Percentiles rank a stretch among this genome's conserved stretches.
These are phyloP conservation scores for Wickerhamomyces sydowiorum DNA, from an alignment of 805 yeast species.

Conservation along the genomic window DNA sequence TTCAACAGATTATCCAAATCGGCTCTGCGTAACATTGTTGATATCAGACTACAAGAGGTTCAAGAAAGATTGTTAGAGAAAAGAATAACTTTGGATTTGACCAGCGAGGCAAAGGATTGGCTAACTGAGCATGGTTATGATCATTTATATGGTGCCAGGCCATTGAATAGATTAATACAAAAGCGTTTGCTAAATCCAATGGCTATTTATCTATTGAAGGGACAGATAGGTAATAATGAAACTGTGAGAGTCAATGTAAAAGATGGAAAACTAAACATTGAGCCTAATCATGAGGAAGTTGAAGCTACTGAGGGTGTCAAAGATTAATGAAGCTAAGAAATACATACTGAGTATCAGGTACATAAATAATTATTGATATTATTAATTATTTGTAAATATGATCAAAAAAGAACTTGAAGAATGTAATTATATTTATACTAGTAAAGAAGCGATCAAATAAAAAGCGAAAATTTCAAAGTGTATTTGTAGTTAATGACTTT, in stretches of 20 bases:
- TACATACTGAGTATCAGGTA: too few species aligned
- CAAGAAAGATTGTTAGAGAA: slow-evolving; percentile 73
- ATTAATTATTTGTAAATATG: too few species aligned
- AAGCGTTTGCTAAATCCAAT: slow-evolving; percentile 81
- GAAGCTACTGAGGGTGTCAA: slow-evolving; percentile 12
- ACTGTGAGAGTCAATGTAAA: slow-evolving; percentile 44
- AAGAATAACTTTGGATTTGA: slow-evolving; percentile 56
- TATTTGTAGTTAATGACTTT: too few species aligned
- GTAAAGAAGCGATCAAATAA: too few species aligned
- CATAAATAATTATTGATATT: too few species aligned
- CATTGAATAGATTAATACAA: slow-evolving; percentile 85
- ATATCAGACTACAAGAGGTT: slow-evolving; percentile 77
- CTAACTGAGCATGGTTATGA: slow-evolving; percentile 86
- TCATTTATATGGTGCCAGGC: slow-evolving; percentile 91
- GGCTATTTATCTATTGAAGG: slow-evolving; percentile 74
- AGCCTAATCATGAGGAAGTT: slow-evolving; percentile 39
- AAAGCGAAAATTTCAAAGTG: too few species aligned
- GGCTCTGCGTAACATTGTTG: slow-evolving; percentile 75
- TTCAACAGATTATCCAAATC: slow-evolving; percentile 82
- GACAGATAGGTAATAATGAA: slow-evolving; percentile 61
- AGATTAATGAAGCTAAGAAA: too few species aligned
- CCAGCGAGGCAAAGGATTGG: slow-evolving; percentile 68
- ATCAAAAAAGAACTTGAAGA: too few species aligned
- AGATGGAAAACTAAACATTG: slow-evolving; percentile 36
- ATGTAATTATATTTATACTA: too few species aligned